Evolutionary conservation across 495 filamentous ascomycete genomes (phyloP).

Genomic region (Penicillium lagena): DNA sequence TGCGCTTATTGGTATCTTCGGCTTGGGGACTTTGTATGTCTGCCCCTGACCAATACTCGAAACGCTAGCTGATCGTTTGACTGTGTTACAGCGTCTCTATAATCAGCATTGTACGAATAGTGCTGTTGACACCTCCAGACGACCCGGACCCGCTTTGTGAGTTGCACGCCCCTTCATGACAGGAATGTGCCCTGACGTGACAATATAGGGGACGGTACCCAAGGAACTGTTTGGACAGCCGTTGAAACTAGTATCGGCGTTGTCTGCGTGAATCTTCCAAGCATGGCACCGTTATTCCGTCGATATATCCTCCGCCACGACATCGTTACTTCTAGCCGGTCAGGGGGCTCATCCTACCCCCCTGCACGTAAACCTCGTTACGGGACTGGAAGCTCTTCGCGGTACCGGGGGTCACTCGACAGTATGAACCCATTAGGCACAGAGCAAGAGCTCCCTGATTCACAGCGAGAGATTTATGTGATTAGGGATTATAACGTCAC

Average conservation of each 20-base stretch:
- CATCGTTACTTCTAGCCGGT: not conserved
- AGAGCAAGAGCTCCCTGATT: too few relatives aligned
- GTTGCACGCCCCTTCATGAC: not conserved
- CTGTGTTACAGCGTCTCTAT: not conserved
- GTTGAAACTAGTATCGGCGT: constrained; percentile 1
- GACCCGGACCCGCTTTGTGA: not conserved
- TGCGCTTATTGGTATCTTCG: constrained; percentile 16
- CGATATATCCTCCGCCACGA: not conserved
- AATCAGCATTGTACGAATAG: not conserved
- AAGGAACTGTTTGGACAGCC: not conserved
- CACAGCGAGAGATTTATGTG: too few relatives aligned
- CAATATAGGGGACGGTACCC: not conserved
- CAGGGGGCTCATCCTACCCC: too few relatives aligned
- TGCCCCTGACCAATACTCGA: not conserved
- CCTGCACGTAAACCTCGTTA: too few relatives aligned
- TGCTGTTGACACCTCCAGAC: not conserved
- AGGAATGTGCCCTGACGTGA: not conserved
- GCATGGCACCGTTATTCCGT: not conserved
- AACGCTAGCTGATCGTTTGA: not conserved
- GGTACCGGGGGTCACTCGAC: too few relatives aligned
- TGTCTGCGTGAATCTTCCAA: not conserved
- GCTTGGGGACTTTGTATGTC: not conserved
- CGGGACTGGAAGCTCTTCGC: too few relatives aligned
- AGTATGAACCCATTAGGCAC: too few relatives aligned
- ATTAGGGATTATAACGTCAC: too few relatives aligned